Percentiles rank a stretch among this genome's conserved stretches.
Evolutionary conservation across 257 asterid genomes (phyloP).

Genomic region (Nicotiana tomentosiformis): DNA sequence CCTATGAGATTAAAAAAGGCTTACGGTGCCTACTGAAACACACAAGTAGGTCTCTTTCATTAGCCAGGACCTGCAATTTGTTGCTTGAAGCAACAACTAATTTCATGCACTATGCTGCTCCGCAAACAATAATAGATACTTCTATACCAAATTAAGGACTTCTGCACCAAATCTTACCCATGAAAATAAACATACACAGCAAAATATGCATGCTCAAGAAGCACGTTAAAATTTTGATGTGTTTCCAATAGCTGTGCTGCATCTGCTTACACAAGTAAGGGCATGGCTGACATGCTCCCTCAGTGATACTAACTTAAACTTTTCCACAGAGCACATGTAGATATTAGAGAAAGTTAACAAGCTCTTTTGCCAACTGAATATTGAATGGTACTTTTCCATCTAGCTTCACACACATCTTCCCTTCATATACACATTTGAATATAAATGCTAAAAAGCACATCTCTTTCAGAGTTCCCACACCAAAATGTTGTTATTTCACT

Average conservation of each 20-base stretch:
- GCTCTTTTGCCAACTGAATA: neutral
- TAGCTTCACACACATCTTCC: neutral
- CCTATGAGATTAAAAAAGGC: neutral
- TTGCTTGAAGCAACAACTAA: neutral
- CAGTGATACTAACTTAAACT: neutral
- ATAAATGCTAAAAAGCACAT: neutral
- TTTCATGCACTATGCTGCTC: neutral
- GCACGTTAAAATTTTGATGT: neutral
- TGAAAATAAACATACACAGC: neutral
- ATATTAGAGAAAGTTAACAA: neutral
- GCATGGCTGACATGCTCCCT: neutral
- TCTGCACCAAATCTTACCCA: neutral
- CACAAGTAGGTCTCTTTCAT: constrained; percentile 2
- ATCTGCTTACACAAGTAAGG: neutral
- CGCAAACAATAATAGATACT: neutral
- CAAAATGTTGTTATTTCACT: neutral
- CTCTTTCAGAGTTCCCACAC: neutral
- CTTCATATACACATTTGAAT: neutral
- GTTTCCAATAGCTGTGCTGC: neutral
- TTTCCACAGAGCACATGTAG: neutral
- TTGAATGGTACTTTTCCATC: neutral
- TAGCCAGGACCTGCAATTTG: neutral
- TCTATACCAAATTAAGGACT: neutral
- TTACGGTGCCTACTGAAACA: neutral
- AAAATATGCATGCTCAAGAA: neutral